Base-by-base conservation (phyloP, 768 basidiomycete genomes). In the Suillus subluteus region DNA sequence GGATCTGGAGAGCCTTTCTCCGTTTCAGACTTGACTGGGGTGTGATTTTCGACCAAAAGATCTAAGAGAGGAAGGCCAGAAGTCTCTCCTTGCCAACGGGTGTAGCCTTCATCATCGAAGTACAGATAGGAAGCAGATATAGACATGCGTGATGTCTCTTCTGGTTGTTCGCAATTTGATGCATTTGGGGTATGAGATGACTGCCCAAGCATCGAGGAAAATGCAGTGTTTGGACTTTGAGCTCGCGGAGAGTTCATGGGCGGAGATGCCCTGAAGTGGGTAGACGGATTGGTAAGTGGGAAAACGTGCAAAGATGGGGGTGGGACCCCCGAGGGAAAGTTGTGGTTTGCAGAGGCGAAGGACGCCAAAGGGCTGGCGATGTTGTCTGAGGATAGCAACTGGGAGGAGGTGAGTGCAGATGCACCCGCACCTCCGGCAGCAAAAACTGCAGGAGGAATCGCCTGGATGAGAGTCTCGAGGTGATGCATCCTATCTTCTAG, bases 51-150 rank as follows among this genome's bases (percentile, higher is more conserved):
- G 37, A 94, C 86, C 35, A 98, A 81, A 9, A 94, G 79, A 75
- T 96, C 93, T 35, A 96, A 85, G 5, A 97, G 85, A 6, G 96
- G 96, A 0, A 97, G 85, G 32, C 96, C 95, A 4, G 95, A 96
- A 0, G 94, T 94, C 72, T 96, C 95, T 38, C 96, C 95, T 79
- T 95, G 93, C 93, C 93, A 95, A 65, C 93, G 81, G 0, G 93
- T 92, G 73, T 89, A 91, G 3, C 93, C 93, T 74, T 94, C 92
- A 73, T 95, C 92, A 69, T 95, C 93, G 66, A 92, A 88, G 74
- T 95, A 95, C 41, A 95, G 84, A 75, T 95, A 95, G 0, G 91
- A 92, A 2, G 91, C 90, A 0, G 89, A 86, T 52, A 93, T 76
- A 0, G 89, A 87, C 78, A 88, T 85, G 35, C 87, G 85, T 15